A percentile compares a stretch with the other conserved stretches of the same genome.
Evolutionary conservation across 768 basidiomycete genomes (phyloP).

Genomic region (Boletus subcaerulescens): DNA sequence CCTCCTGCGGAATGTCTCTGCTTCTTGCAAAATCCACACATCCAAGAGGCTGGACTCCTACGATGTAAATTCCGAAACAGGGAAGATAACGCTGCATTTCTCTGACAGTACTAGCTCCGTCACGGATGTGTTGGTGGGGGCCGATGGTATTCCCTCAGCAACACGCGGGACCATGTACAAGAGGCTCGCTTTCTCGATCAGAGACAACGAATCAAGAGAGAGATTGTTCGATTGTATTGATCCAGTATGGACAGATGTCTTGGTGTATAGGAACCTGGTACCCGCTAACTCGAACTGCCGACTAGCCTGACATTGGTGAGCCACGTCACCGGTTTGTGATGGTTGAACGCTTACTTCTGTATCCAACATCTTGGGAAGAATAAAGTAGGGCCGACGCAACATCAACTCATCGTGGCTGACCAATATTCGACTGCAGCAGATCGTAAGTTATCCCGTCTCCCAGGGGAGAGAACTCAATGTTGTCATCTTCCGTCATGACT

Average conservation of each 20-base stretch:
- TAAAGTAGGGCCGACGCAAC: not conserved
- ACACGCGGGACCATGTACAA: conserved; percentile 29
- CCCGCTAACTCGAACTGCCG: conserved; percentile 21
- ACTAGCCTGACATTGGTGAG: conserved; percentile 25
- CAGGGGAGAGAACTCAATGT: conserved; percentile 37
- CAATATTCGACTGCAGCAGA: conserved; percentile 29
- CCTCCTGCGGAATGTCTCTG: conserved; percentile 29
- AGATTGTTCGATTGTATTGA: conserved; percentile 22
- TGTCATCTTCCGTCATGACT: conserved; percentile 29
- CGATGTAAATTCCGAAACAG: conserved; percentile 14
- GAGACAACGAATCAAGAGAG: conserved; percentile 2
- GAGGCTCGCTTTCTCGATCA: conserved; percentile 7
- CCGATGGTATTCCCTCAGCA: conserved; percentile 42
- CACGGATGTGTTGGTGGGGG: conserved; percentile 41
- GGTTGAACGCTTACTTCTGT: not conserved
- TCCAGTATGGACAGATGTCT: conserved; percentile 38
- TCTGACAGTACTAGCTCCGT: conserved; percentile 33
- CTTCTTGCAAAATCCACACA: conserved; percentile 31
- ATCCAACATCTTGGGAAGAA: conserved; percentile 24
- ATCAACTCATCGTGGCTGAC: not conserved
- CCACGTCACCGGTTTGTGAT: not conserved
- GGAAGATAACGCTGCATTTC: conserved; percentile 34
- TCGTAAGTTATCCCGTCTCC: conserved; percentile 40
- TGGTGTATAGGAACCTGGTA: conserved; percentile 39
- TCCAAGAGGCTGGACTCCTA: conserved; percentile 36